Conservation (phyloP, 164 flowering plant genomes). For the Tinospora cordifolia region DNA sequence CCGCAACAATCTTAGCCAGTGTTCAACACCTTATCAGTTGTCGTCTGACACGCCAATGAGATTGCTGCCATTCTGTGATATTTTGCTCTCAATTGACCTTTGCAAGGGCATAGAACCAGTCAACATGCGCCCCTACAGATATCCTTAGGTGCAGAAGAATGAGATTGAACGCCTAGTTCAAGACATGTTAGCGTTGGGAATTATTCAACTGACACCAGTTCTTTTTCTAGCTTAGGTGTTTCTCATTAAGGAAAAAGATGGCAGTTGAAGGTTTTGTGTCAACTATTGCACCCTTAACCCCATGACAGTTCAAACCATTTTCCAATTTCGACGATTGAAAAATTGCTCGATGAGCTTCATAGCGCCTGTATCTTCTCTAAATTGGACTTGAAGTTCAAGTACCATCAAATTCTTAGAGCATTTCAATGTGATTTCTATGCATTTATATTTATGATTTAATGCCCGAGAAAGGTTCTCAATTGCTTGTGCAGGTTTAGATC, state of each 20-base stretch:
- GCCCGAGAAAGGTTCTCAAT: too few relatives aligned
- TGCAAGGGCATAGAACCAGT: neutral
- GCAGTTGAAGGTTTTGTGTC: neutral
- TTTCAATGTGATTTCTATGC: neutral
- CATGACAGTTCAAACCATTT: neutral
- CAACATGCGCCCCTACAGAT: neutral
- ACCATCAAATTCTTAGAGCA: neutral
- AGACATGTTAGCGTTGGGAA: neutral
- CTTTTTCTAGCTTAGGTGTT: neutral
- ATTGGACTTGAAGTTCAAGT: neutral
- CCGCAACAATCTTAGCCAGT: too few relatives aligned
- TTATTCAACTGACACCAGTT: neutral
- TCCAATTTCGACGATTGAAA: neutral
- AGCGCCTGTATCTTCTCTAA: neutral
- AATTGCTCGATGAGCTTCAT: neutral
- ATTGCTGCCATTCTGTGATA: too few relatives aligned
- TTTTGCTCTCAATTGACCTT: too few relatives aligned
- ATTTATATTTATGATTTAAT: too few relatives aligned
- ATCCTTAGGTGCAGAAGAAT: neutral
- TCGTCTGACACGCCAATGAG: too few relatives aligned
- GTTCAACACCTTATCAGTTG: too few relatives aligned
- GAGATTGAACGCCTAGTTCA: neutral
- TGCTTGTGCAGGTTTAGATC: too few relatives aligned
- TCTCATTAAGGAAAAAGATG: neutral
- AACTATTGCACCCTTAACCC: neutral